Conservation (phyloP, 2,329 filamentous ascomycete species). For the Colletotrichum liriopes region DNA sequence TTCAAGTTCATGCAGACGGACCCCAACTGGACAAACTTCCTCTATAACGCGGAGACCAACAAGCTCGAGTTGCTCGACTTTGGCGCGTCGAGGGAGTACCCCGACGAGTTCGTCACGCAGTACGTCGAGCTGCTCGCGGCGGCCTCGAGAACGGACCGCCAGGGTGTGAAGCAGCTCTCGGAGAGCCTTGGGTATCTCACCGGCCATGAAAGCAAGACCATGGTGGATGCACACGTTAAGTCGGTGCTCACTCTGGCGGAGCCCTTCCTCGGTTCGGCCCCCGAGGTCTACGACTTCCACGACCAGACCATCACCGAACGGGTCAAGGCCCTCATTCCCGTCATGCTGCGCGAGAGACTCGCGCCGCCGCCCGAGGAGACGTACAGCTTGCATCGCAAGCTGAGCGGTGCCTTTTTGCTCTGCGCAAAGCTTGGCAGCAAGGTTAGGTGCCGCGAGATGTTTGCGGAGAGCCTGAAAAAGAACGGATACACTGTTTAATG, state of each 20-base stretch:
- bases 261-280: constrained; percentile 84
- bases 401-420: constrained; percentile 94
- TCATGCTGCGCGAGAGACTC: constrained; percentile 92
- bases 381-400: constrained; percentile 93
- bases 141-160: constrained; percentile 79
- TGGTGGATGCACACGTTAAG: constrained; percentile 92
- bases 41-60: constrained; percentile 82
- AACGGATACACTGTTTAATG: constrained; percentile 45
- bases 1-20: constrained; percentile 99
- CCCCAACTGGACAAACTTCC: constrained; percentile 99
- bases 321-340: constrained; percentile 87
- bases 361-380: constrained; percentile 97
- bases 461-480: constrained; percentile 70
- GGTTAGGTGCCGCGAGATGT: constrained; percentile 86
- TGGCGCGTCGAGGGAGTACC: constrained; percentile 90
- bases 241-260: constrained; percentile 93
- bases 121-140: constrained; percentile 88
- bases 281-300: constrained; percentile 90
- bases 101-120: constrained; percentile 81
- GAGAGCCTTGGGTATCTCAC: constrained; percentile 91
- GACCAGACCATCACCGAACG: constrained; percentile 97
- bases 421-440: constrained; percentile 89
- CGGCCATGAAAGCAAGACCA: constrained; percentile 85
- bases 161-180: constrained; percentile 76
- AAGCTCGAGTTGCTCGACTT: constrained; percentile 95